Evolutionary conservation across 2,329 filamentous ascomycete genomes (phyloP).

Genomic region (Alternaria consortialis): DNA sequence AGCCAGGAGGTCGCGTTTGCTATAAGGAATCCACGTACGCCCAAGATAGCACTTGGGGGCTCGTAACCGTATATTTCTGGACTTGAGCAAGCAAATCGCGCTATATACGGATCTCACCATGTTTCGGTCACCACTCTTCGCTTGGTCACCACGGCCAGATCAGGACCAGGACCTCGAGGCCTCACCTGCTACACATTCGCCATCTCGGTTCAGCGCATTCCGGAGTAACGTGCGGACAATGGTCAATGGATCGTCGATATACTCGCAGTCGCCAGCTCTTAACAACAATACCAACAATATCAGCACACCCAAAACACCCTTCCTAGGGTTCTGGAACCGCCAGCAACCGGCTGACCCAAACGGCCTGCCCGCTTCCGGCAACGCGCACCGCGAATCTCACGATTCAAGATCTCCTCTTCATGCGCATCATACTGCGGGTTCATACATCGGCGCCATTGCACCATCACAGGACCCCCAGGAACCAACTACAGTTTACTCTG

Average conservation of each 20-base stretch:
- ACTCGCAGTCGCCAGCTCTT: constrained; percentile 45
- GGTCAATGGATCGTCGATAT: constrained; percentile 50
- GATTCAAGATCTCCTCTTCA: constrained; percentile 42
- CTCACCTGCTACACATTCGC: constrained; percentile 28
- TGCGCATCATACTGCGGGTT: constrained; percentile 48
- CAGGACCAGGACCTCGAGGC: constrained; percentile 39
- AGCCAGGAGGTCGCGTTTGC: constrained; percentile 28
- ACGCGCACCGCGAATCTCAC: constrained; percentile 34
- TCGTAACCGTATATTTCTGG: constrained; percentile 21
- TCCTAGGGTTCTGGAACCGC: constrained; percentile 45
- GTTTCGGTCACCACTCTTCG: constrained; percentile 46
- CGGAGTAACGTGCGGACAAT: constrained; percentile 39
- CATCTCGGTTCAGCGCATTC: constrained; percentile 32
- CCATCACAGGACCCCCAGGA: constrained; percentile 34
- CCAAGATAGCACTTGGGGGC: constrained; percentile 24
- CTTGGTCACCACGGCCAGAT: constrained; percentile 45
- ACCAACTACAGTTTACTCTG: constrained; percentile 32
- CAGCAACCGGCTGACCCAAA: constrained; percentile 36
- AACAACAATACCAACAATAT: constrained; percentile 32
- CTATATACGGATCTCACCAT: constrained; percentile 32
- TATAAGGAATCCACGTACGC: constrained; percentile 39
- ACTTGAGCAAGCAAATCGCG: constrained; percentile 9
- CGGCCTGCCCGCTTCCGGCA: constrained; percentile 25
- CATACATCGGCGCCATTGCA: constrained; percentile 45
- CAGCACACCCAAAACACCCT: constrained; percentile 46